Percentiles rank a stretch among this genome's conserved stretches.
Evolutionary conservation across 2,329 filamentous ascomycete species (phyloP).

Genomic region (Sporothrix protearum): DNA sequence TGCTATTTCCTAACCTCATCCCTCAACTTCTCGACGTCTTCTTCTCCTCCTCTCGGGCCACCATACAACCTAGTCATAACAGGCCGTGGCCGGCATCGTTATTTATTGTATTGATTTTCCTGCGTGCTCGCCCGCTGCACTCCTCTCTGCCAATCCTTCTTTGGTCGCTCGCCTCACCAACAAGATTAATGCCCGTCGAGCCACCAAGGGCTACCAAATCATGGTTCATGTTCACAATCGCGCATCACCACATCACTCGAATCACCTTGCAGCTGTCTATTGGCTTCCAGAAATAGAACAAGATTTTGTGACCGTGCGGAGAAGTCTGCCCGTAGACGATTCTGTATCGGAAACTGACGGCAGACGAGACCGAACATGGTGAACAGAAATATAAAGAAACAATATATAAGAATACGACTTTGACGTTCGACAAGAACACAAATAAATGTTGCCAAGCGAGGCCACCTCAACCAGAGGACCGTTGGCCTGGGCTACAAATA

Average conservation of each 20-base stretch:
- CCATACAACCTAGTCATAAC: not conserved
- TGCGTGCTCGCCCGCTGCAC: not conserved
- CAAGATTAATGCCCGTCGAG: not conserved
- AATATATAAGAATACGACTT: not conserved
- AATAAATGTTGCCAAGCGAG: not conserved
- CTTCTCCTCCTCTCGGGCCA: too few relatives aligned
- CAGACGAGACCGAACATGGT: not conserved
- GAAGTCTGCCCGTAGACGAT: not conserved
- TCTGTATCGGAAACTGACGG: not conserved
- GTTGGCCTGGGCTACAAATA: not conserved
- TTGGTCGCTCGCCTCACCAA: not conserved
- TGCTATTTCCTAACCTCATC: slow-evolving; percentile 1
- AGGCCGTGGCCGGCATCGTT: not conserved
- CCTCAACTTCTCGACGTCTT: not conserved
- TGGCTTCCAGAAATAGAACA: slow-evolving; percentile 11
- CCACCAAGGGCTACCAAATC: not conserved
- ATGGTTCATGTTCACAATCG: not conserved
- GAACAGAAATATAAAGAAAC: not conserved
- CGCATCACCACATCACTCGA: not conserved
- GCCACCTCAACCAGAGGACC: not conserved
- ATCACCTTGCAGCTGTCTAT: slow-evolving; percentile 2
- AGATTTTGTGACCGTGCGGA: not conserved
- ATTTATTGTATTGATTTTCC: not conserved
- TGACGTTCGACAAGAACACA: not conserved
- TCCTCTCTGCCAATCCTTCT: not conserved